Evolutionary conservation across 1,284 basidiomycete genomes (phyloP).

Genomic region (Trametes hirsuta): DNA sequence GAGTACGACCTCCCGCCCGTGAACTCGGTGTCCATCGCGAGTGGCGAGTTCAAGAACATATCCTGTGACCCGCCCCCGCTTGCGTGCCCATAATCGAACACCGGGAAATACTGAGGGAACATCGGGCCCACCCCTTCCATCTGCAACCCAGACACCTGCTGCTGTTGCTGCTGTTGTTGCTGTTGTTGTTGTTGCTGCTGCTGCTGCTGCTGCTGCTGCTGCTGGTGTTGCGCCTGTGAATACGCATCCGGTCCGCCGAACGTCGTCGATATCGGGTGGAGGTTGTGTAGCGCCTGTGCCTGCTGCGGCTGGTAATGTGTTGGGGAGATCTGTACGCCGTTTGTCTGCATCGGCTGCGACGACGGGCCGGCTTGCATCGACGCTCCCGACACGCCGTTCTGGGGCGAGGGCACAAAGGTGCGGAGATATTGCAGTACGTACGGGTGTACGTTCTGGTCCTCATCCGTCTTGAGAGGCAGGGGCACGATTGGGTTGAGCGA

Average conservation of each 20-base stretch:
- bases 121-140: constrained; percentile 32
- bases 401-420: constrained; percentile 52
- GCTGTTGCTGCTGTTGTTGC: constrained; percentile 10
- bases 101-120: constrained; percentile 75
- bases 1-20: constrained; percentile 34
- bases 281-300: constrained; percentile 15
- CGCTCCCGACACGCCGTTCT: constrained; percentile 9
- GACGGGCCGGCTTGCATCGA: constrained; percentile 18
- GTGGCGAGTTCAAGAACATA: constrained; percentile 28
- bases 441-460: constrained; percentile 50
- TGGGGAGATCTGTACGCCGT: constrained; percentile 26
- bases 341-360: constrained; percentile 13
- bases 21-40: constrained; percentile 31
- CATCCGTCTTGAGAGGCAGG: constrained; percentile 35
- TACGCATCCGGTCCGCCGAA: constrained; percentile 13
- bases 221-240: constrained; percentile 2
- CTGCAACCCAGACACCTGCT: constrained; percentile 20
- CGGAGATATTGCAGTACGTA: constrained; percentile 67
- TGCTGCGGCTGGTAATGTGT: constrained; percentile 26
- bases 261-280: constrained; percentile 21
- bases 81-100: constrained; percentile 67
- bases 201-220: constrained; percentile 10
- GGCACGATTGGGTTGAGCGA: constrained; percentile 63
- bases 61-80: constrained; percentile 22
- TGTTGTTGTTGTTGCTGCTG: constrained; percentile 12